A percentile compares a stretch with the other conserved stretches of the same genome.
Evolutionary conservation across 805 yeast species (phyloP).

Genomic region (Candida koratica): DNA sequence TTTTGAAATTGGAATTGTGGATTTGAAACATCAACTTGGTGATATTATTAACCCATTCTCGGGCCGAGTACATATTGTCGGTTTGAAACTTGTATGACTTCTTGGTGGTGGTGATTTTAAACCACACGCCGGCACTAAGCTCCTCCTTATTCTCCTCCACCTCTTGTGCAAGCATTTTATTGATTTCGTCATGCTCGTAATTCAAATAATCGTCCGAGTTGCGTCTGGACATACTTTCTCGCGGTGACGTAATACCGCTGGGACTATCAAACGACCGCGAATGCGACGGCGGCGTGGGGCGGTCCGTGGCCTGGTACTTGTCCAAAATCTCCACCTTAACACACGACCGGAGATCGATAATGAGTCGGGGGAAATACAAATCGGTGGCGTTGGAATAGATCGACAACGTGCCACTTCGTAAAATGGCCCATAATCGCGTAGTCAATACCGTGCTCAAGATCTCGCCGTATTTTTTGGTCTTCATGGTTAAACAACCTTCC

Average conservation of each 20-base stretch:
- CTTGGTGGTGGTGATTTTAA: conserved; percentile 55
- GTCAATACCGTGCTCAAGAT: conserved; percentile 31
- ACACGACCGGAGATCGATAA: conserved; percentile 68
- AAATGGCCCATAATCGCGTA: conserved; percentile 74
- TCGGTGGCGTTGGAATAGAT: conserved; percentile 71
- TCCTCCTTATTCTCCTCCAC: conserved; percentile 29
- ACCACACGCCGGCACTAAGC: conserved; percentile 40
- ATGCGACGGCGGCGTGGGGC: background rate
- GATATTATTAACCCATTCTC: conserved; percentile 72
- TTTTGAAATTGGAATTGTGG: conserved; percentile 62
- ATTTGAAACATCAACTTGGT: conserved; percentile 67
- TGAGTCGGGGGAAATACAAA: conserved; percentile 75
- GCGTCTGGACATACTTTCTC: conserved; percentile 12
- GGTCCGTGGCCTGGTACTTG: conserved; percentile 23
- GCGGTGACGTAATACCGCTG: conserved; percentile 9
- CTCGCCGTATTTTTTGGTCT: conserved; percentile 38
- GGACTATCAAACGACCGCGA: conserved; percentile 7
- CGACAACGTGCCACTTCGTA: conserved; percentile 64
- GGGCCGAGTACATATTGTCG: conserved; percentile 68
- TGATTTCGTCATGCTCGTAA: conserved; percentile 25
- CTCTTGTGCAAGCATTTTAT: conserved; percentile 17
- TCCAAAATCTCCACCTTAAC: conserved; percentile 52
- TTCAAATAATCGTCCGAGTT: conserved; percentile 13
- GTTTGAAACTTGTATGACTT: conserved; percentile 64
- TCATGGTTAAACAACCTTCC: conserved; percentile 37